phyloP scores from a whole-genome alignment of 2,329 filamentous ascomycete species.

The Rhynchosporium graminicola region DNA sequence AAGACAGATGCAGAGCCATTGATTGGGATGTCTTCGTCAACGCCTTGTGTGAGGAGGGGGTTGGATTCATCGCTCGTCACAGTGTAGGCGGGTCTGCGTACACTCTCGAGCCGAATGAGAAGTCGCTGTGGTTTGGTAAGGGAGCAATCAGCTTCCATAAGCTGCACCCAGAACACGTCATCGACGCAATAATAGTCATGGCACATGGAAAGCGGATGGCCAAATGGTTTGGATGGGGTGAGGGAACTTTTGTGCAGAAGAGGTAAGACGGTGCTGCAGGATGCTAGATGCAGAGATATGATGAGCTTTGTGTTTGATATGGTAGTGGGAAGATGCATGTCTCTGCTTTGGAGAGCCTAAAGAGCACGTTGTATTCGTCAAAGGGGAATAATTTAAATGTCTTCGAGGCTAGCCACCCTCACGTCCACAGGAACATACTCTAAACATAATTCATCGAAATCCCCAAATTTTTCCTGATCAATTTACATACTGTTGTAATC shows the following conservation, averaged over 20 bases:
- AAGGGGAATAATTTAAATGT: no score
- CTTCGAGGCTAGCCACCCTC: no score
- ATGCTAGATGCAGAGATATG: neutral
- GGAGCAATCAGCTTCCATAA: constrained; percentile 24
- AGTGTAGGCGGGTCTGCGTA: constrained; percentile 9
- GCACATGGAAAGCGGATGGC: constrained; percentile 21
- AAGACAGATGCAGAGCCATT: constrained; percentile 8
- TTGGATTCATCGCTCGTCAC: constrained; percentile 17
- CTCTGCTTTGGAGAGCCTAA: no score
- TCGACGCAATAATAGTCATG: constrained; percentile 15
- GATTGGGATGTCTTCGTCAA: constrained; percentile 18
- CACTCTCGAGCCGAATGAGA: constrained; percentile 7
- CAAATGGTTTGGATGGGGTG: constrained; percentile 25
- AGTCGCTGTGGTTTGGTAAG: constrained; percentile 14
- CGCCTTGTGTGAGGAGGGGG: constrained; percentile 8
- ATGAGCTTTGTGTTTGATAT: no score
- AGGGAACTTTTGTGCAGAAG: constrained; percentile 16
- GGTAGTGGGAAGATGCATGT: no score
- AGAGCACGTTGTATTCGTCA: no score
- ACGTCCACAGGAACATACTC: no score
- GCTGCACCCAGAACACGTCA: constrained; percentile 16
- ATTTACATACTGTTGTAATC: no score
- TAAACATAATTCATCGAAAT: no score
- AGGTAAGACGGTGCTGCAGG: neutral
- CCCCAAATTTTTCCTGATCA: no score